phyloP scores from a whole-genome alignment of 768 basidiomycete species.

The Mrakia gelida region DNA sequence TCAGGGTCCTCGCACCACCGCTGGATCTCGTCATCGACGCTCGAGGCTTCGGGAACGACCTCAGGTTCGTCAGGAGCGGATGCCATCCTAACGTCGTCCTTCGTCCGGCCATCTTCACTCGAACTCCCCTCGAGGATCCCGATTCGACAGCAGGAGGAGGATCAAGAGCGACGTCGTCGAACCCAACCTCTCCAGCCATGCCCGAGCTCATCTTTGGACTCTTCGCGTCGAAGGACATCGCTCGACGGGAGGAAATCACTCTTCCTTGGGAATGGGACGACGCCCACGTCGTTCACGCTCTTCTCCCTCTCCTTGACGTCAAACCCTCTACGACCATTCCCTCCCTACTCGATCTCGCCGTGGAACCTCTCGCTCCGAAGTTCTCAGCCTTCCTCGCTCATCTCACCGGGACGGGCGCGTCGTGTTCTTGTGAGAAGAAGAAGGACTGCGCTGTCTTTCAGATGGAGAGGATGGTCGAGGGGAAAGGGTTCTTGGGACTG shows the following conservation, averaged over 20 bases:
- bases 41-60: conserved; percentile 62
- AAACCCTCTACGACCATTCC: conserved; percentile 22
- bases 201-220: conserved; percentile 64
- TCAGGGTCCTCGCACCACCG: conserved; percentile 72
- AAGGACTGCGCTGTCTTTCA: conserved; percentile 41
- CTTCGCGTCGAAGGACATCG: conserved; percentile 71
- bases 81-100: conserved; percentile 66
- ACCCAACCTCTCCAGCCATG: background rate
- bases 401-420: conserved; percentile 40
- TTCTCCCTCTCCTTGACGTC: conserved; percentile 48
- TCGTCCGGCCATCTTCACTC: conserved; percentile 52
- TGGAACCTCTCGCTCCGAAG: conserved; percentile 33
- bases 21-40: conserved; percentile 75
- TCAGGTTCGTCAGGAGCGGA: conserved; percentile 60
- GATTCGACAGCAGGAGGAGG: conserved; percentile 28
- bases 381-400: conserved; percentile 40
- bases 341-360: conserved; percentile 12
- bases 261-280: conserved; percentile 98
- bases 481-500: conserved; percentile 27
- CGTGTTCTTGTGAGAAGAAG: conserved; percentile 42
- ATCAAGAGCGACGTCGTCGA: conserved; percentile 28
- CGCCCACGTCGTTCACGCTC: conserved; percentile 70
- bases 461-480: conserved; percentile 39
- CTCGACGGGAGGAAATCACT: conserved; percentile 76
- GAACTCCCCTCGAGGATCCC: conserved; percentile 24